Evolutionary conservation across 2,329 filamentous ascomycete genomes (phyloP).

Genomic region (Cordyceps pruinosa): DNA sequence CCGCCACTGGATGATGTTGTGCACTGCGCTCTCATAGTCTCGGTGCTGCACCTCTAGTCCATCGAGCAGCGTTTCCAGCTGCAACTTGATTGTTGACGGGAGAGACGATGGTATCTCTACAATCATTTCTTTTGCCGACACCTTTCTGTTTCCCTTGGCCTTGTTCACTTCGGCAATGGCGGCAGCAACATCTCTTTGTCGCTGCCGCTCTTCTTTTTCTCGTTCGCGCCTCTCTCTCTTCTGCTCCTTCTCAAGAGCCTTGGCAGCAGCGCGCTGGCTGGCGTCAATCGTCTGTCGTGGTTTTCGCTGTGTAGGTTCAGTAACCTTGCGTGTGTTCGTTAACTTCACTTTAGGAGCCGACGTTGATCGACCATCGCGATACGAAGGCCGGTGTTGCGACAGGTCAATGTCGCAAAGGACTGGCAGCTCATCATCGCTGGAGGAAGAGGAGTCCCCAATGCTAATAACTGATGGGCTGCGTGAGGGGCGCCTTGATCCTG

Average conservation of each 20-base stretch:
- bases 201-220: slow-evolving; percentile 53
- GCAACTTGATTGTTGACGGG: slow-evolving; percentile 36
- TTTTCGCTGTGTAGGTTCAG: not conserved
- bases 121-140: slow-evolving; percentile 70
- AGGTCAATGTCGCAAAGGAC: slow-evolving; percentile 37
- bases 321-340: slow-evolving; percentile 18
- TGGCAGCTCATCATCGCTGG: slow-evolving; percentile 44
- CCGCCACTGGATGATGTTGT: slow-evolving; percentile 58
- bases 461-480: slow-evolving; percentile 24
- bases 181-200: slow-evolving; percentile 56
- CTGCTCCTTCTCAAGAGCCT: slow-evolving; percentile 47
- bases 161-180: slow-evolving; percentile 70
- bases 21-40: slow-evolving; percentile 38
- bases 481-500: slow-evolving; percentile 26
- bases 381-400: slow-evolving; percentile 13
- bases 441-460: slow-evolving; percentile 29
- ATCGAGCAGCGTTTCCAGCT: slow-evolving; percentile 43
- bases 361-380: not conserved
- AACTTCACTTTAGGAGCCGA: slow-evolving; percentile 19
- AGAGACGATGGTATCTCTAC: slow-evolving; percentile 58
- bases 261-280: slow-evolving; percentile 37
- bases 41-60: slow-evolving; percentile 42
- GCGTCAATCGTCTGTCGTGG: not conserved
- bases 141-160: slow-evolving; percentile 63
- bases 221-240: slow-evolving; percentile 51